Evolutionary conservation across 257 asterid species (phyloP).

Genomic region (Gentiana dahurica): DNA sequence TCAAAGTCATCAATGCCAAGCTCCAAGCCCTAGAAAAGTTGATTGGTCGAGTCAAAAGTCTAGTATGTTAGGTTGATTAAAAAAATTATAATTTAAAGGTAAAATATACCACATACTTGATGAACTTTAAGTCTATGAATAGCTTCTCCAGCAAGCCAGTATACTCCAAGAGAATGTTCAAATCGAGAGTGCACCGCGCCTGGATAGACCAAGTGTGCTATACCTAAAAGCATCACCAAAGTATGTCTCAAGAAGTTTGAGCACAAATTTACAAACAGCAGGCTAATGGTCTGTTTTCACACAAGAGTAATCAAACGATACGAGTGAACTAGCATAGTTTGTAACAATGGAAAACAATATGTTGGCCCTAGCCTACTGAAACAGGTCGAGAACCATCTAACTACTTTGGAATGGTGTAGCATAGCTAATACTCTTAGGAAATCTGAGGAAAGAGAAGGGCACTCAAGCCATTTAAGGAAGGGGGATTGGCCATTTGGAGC

Average conservation of each 20-base stretch:
- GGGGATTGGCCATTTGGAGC: too few species aligned
- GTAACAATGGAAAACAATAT: too few species aligned
- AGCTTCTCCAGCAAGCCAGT: constrained; percentile 87
- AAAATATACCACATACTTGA: constrained; percentile 37
- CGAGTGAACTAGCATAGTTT: too few species aligned
- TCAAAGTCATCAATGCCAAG: constrained; percentile 81
- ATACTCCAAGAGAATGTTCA: constrained; percentile 92
- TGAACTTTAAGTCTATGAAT: constrained; percentile 56
- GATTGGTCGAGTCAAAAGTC: too few species aligned
- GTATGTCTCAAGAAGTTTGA: background rate
- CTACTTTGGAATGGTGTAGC: too few species aligned
- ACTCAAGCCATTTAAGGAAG: too few species aligned
- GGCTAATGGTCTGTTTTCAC: background rate
- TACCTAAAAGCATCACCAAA: constrained; percentile 30
- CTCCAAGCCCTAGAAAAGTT: constrained; percentile 63
- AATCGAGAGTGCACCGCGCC: constrained; percentile 73
- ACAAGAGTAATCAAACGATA: too few species aligned
- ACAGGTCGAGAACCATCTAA: too few species aligned
- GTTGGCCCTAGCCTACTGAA: too few species aligned
- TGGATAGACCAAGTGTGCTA: constrained; percentile 87
- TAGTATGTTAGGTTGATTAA: constrained; percentile 4
- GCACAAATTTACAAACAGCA: background rate
- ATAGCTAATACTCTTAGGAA: too few species aligned
- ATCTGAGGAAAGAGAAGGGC: too few species aligned
- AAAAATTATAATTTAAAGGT: background rate